Evolutionary conservation across 169 alveolate species (phyloP).

Genomic region (Cyclospora cayetanensis): DNA sequence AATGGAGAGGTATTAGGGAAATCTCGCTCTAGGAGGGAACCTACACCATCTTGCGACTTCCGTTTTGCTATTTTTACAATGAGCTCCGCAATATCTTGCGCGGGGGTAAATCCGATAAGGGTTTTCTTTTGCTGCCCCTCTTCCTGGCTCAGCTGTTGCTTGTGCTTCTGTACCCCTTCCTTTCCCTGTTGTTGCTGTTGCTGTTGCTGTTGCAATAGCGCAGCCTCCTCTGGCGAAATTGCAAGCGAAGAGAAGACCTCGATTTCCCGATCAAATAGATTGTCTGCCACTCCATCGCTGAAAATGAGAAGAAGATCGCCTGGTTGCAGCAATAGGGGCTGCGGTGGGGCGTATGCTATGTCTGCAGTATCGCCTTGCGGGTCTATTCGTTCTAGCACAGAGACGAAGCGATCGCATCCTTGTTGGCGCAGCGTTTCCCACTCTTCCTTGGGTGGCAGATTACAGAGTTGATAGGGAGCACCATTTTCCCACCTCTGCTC

Average conservation of each 20-base stretch:
- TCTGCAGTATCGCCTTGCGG: constrained; percentile 81
- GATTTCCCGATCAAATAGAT: constrained; percentile 78
- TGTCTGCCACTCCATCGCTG: constrained; percentile 82
- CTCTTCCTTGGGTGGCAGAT: constrained; percentile 76
- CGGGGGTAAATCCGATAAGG: constrained; percentile 15
- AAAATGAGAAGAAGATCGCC: constrained; percentile 77
- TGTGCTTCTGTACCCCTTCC: neutral
- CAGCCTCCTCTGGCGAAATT: constrained; percentile 80
- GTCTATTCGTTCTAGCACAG: constrained; percentile 76
- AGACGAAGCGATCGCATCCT: constrained; percentile 78
- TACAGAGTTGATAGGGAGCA: constrained; percentile 81
- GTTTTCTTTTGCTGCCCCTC: neutral
- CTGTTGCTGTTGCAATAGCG: constrained; percentile 42
- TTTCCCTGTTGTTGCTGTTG: neutral
- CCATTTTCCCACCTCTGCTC: constrained; percentile 83
- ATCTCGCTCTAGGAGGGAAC: too few relatives aligned
- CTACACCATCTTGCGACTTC: constrained; percentile 73
- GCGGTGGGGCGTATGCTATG: constrained; percentile 75
- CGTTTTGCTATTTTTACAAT: constrained; percentile 75
- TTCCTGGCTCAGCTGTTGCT: neutral
- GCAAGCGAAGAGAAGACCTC: constrained; percentile 80
- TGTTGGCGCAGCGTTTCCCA: constrained; percentile 76
- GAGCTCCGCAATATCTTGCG: constrained; percentile 76
- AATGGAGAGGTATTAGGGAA: too few relatives aligned
- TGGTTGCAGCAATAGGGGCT: constrained; percentile 79